A percentile compares a stretch with the other conserved stretches of the same genome.
Evolutionary conservation across 306 rosid species (phyloP).

Genomic region (Pterocarpus santalinus): DNA sequence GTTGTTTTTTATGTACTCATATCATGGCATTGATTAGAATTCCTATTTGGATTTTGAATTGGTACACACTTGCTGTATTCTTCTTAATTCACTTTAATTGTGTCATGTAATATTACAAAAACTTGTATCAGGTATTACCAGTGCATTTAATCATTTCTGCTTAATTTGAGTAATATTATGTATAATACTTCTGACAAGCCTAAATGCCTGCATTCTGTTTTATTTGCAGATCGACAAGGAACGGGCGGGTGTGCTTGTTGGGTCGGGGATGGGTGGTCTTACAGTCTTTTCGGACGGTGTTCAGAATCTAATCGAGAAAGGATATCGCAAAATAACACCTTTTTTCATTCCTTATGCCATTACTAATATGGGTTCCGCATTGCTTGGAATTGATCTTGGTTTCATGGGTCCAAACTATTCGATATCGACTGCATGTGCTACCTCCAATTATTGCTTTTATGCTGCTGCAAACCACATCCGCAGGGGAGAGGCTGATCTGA

Average conservation of each 20-base stretch:
- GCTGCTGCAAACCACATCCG: conserved; percentile 99
- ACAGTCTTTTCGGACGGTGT: conserved; percentile 90
- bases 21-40: neutral
- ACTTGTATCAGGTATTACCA: neutral
- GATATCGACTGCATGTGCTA: conserved; percentile 97
- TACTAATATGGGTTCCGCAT: conserved; percentile 96
- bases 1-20: neutral
- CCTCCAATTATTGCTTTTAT: conserved; percentile 94
- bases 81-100: neutral
- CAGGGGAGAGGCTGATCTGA: conserved; percentile 97
- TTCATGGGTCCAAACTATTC: conserved; percentile 98
- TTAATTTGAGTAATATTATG: neutral
- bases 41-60: conserved; percentile 23
- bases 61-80: neutral
- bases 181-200: neutral
- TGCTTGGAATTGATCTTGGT: conserved; percentile 93
- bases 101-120: neutral
- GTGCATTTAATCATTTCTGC: neutral
- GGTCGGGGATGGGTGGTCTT: conserved; percentile 97
- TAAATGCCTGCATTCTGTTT: conserved; percentile 25
- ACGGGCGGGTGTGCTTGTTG: conserved; percentile 91
- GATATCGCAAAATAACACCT: conserved; percentile 88
- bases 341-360: conserved; percentile 96
- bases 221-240: conserved; percentile 76
- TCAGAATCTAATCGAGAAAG: conserved; percentile 82